Evolutionary conservation across 2,329 filamentous ascomycete species (phyloP), one percentile per base, ranked within the genome.

Genomic region (Arthrobotrys entomopaga): DNA sequence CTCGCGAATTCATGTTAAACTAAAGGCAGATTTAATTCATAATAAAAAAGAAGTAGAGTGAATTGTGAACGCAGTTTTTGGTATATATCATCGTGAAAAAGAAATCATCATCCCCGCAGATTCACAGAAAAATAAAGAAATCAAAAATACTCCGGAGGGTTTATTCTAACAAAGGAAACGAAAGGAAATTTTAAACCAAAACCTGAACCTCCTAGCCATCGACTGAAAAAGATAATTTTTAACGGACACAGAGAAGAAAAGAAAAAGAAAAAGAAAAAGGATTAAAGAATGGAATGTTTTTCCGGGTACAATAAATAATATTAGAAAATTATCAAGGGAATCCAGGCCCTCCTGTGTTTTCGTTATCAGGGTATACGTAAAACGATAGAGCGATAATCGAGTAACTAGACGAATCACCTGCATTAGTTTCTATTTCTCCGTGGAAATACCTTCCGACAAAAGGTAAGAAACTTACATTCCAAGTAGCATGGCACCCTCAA

Each of bases 401-500:
- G 78, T 88, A 88, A 34, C 78, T 79, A 60, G 48, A 54, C 43
- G 20, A 8, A 15, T 10, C 11, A n/a, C 16, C 20, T 5, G 6
- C 20, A 11, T 5, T 24, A 13, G 13, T 29, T 13, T 20, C 8
- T 34, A 16, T 7, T 19, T 34, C 6, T 2, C 29, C 29, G 29
- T 34, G 29, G 29, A 34, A 10, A 34, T 6, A n/a, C 10, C 29
- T 34, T 34, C 29, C 29, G 1, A 8, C 26, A 34, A 34, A 24
- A 2, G 13, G 15, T 0, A 24, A 34, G 40, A 60, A 57, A 84
- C 82, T 74, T 82, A 85, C 84, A 85, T 83, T 79, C 85, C 85
- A 75, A 86, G 77, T 65, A 88, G 86, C 87, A 94, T 90, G 54
- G 90, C 90, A 50, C 91, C 91, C 81, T 94, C 91, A 20, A 94